phyloP scores from a whole-genome alignment of 179 eudicot species.

The Patellifolia procumbens region DNA sequence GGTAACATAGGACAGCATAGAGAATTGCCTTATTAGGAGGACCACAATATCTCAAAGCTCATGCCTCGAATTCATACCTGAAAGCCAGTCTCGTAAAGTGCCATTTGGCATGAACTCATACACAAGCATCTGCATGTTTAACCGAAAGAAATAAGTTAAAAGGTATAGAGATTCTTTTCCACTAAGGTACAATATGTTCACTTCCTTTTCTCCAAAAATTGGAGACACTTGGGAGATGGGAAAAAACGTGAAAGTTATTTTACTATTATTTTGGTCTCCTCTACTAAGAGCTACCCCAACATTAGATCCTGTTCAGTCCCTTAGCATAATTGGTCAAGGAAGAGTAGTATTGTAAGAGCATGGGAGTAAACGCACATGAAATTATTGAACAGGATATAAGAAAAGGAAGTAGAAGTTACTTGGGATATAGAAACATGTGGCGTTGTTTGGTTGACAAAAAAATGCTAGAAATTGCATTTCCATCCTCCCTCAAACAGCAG shows the following conservation, averaged over 20 bases:
- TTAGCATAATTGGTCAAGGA: not conserved
- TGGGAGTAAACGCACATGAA: not conserved
- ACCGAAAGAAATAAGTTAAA: slow-evolving; percentile 22
- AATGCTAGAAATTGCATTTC: not conserved
- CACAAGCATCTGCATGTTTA: slow-evolving; percentile 54
- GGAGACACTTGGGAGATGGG: no score
- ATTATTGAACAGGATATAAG: not conserved
- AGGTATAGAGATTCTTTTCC: not conserved
- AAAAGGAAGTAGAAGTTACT: not conserved
- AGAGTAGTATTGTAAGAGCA: not conserved
- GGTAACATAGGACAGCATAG: not conserved
- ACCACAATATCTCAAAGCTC: not conserved
- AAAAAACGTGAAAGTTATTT: no score
- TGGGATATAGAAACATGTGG: not conserved
- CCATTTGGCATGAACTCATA: slow-evolving; percentile 71
- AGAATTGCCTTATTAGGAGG: not conserved
- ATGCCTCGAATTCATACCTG: slow-evolving; percentile 47
- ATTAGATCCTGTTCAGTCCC: not conserved
- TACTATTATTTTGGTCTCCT: no score
- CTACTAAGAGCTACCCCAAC: no score
- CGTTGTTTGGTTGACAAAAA: not conserved
- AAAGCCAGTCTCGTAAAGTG: slow-evolving; percentile 62
- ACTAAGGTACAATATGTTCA: no score
- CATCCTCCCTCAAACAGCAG: not conserved
- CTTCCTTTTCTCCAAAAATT: no score